These are phyloP conservation scores for Coprinellus micaceus DNA, from an alignment of 768 basidiomycete genomes.

Conservation along the genomic window DNA sequence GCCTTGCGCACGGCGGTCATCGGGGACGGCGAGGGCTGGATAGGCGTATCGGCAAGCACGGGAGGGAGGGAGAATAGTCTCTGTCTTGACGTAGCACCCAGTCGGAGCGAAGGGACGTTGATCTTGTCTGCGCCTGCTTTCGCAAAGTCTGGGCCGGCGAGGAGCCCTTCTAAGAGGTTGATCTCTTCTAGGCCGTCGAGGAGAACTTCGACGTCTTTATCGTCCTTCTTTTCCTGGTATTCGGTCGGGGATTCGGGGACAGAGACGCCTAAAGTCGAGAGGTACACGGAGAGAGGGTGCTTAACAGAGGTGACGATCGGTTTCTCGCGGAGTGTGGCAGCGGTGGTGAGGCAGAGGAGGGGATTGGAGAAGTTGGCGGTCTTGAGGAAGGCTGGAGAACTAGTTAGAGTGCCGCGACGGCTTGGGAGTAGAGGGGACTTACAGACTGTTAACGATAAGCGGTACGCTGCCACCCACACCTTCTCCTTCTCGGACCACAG, in stretches of 20 bases:
- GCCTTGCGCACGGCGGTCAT: conserved; percentile 45
- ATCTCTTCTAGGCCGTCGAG: conserved; percentile 52
- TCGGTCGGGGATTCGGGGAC: conserved; percentile 31
- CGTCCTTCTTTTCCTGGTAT: conserved; percentile 27
- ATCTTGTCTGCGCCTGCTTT: conserved; percentile 30
- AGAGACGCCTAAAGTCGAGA: conserved; percentile 35
- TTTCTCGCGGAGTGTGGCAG: conserved; percentile 84
- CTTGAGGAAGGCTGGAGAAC: conserved; percentile 54
- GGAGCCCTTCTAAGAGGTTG: conserved; percentile 55
- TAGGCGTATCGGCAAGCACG: conserved; percentile 38
- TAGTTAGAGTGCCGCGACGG: conserved; percentile 2
- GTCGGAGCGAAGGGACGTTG: conserved; percentile 63
- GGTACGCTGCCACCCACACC: conserved; percentile 79
- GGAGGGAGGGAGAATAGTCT: conserved; percentile 63
- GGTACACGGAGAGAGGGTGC: conserved; percentile 41
- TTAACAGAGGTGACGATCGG: conserved; percentile 44
- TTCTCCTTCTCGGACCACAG: conserved; percentile 59
- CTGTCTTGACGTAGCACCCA: conserved; percentile 65
- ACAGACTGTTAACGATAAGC: conserved; percentile 77
- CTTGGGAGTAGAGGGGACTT: conserved; percentile 27
- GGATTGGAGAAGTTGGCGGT: conserved; percentile 60
- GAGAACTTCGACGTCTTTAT: conserved; percentile 48
- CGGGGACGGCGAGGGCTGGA: conserved; percentile 46
- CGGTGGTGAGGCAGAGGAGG: conserved; percentile 78
- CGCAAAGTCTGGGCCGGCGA: conserved; percentile 50